phyloP scores from a whole-genome alignment of 495 filamentous ascomycete species.

The Xanthoparmelia taractica region DNA sequence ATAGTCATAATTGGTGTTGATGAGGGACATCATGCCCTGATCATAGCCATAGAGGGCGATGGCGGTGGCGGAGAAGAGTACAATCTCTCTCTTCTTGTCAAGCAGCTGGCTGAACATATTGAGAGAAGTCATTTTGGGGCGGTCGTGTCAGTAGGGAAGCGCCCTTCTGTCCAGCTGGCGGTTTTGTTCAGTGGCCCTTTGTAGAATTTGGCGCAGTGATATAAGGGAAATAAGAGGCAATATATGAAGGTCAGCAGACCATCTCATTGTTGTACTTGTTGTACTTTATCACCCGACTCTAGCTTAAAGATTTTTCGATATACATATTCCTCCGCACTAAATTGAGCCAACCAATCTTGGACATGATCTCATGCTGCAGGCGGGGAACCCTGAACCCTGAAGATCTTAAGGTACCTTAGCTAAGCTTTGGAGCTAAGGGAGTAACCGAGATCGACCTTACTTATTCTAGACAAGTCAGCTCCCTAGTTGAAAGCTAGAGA shows the following conservation, averaged over 20 bases:
- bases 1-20: slow-evolving; percentile 51
- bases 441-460: slow-evolving; percentile 7
- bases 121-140: slow-evolving; percentile 17
- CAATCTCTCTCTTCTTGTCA: slow-evolving; percentile 38
- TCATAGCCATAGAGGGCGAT: slow-evolving; percentile 55
- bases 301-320: not conserved
- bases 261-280: not conserved
- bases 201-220: too few species aligned
- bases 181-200: too few species aligned
- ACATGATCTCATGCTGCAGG: not conserved
- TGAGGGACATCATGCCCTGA: slow-evolving; percentile 51
- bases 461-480: too few species aligned
- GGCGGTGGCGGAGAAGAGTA: slow-evolving; percentile 48
- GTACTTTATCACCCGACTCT: too few species aligned
- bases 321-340: not conserved
- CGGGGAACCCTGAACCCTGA: not conserved
- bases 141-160: not conserved
- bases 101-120: slow-evolving; percentile 17
- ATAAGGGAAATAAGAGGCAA: not conserved
- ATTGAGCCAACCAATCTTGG: not conserved
- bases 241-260: slow-evolving; percentile 6
- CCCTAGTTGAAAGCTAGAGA: not conserved
- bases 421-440: not conserved
- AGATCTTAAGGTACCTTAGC: too few species aligned
- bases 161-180: too few species aligned